Conservation (phyloP, 148 eudicot genomes). For the Selenicereus undatus region DNA sequence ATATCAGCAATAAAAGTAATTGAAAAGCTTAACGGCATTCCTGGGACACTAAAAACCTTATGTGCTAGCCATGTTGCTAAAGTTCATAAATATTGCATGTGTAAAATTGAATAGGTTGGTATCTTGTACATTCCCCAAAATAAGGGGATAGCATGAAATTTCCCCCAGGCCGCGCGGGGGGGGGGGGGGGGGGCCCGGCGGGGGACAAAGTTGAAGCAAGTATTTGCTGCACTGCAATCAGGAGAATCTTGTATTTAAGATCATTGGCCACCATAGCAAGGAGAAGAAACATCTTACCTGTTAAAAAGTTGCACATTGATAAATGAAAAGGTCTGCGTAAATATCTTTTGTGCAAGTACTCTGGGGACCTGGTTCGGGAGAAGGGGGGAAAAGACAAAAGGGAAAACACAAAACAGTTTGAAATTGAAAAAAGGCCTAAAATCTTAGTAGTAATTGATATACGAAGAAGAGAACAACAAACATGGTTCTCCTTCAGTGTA, state of each 20-base stretch:
- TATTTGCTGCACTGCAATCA: too few relatives aligned
- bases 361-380: conserved; percentile 58
- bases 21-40: neutral
- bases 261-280: conserved; percentile 5
- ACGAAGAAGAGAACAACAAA: conserved; percentile 31
- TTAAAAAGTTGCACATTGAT: conserved; percentile 81
- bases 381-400: neutral
- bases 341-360: conserved; percentile 59
- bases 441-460: neutral
- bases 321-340: conserved; percentile 56
- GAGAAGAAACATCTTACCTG: conserved; percentile 41
- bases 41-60: neutral
- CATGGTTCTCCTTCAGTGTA: conserved; percentile 62
- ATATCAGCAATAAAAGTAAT: neutral
- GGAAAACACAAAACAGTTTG: neutral
- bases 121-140: neutral
- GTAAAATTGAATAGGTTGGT: neutral
- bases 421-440: conserved; percentile 5
- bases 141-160: neutral
- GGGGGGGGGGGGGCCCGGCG: too few relatives aligned
- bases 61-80: neutral
- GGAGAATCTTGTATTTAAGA: neutral
- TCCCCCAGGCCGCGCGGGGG: too few relatives aligned
- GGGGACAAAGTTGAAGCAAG: too few relatives aligned
- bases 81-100: neutral